Conservation (phyloP, 1,284 basidiomycete species). For the Pseudozyma thailandica region DNA sequence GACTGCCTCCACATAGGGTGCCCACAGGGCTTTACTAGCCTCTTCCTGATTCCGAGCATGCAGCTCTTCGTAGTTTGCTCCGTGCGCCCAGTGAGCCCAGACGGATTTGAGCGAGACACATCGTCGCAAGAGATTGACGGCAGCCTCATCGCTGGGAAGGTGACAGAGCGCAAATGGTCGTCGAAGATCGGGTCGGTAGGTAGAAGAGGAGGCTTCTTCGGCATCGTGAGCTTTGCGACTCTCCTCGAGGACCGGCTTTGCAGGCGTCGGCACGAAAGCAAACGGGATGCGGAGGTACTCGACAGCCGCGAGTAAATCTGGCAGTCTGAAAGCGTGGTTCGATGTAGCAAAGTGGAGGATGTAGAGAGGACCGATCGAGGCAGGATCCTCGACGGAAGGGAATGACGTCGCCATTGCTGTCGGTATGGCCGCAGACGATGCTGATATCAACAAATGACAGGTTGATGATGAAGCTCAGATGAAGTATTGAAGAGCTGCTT, state of each 20-base stretch:
- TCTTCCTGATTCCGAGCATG: slow-evolving; percentile 51
- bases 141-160: slow-evolving; percentile 73
- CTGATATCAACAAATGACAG: neutral
- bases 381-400: slow-evolving; percentile 28
- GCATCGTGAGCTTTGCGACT: slow-evolving; percentile 22
- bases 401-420: slow-evolving; percentile 25
- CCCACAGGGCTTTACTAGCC: slow-evolving; percentile 18
- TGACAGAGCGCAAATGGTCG: slow-evolving; percentile 56
- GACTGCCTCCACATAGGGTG: slow-evolving; percentile 25
- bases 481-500: neutral
- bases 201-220: slow-evolving; percentile 28
- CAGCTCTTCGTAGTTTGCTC: slow-evolving; percentile 55
- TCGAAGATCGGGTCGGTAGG: slow-evolving; percentile 40
- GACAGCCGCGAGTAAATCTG: slow-evolving; percentile 58
- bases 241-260: slow-evolving; percentile 33
- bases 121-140: slow-evolving; percentile 77
- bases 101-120: slow-evolving; percentile 84
- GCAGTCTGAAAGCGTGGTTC: slow-evolving; percentile 57
- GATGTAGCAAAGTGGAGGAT: slow-evolving; percentile 60
- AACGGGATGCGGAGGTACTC: slow-evolving; percentile 55
- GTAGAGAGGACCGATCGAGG: slow-evolving; percentile 56
- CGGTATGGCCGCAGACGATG: neutral
- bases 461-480: neutral
- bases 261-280: slow-evolving; percentile 56
- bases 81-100: slow-evolving; percentile 67